phyloP scores from a whole-genome alignment of 1,284 basidiomycete species.

The Sphagnurus paluster region DNA sequence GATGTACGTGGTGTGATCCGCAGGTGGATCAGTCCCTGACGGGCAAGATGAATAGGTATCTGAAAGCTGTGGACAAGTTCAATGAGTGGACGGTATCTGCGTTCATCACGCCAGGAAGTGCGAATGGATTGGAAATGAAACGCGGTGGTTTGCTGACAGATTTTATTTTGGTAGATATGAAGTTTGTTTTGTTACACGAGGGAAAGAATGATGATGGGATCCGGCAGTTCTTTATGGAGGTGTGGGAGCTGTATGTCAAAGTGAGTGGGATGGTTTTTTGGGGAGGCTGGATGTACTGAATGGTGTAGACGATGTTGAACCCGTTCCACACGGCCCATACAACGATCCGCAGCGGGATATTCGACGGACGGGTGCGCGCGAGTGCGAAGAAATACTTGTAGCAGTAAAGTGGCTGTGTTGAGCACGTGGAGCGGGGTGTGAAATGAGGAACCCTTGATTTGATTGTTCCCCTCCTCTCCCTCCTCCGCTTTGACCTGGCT shows the following conservation, averaged over 20 bases:
- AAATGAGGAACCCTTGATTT: constrained; percentile 15
- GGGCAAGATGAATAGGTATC: constrained; percentile 67
- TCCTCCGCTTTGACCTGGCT: constrained; percentile 27
- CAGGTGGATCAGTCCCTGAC: constrained; percentile 21
- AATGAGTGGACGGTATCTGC: constrained; percentile 97
- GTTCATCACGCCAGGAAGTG: constrained; percentile 91
- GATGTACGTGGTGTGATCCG: constrained; percentile 60
- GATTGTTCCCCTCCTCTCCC: constrained; percentile 22
- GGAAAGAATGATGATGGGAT: constrained; percentile 96
- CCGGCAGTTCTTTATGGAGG: constrained; percentile 84
- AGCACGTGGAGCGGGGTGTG: constrained; percentile 14
- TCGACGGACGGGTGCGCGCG: constrained; percentile 82
- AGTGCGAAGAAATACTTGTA: constrained; percentile 87
- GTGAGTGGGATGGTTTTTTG: constrained; percentile 43
- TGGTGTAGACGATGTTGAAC: constrained; percentile 76
- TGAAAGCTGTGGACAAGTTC: constrained; percentile 92
- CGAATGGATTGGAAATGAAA: constrained; percentile 30
- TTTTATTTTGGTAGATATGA: constrained; percentile 65
- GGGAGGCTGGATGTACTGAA: constrained; percentile 18
- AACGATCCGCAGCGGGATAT: constrained; percentile 73
- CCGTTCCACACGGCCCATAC: constrained; percentile 92
- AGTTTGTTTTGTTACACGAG: constrained; percentile 91
- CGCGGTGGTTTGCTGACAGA: not conserved
- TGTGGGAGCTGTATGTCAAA: constrained; percentile 96
- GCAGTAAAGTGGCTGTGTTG: no score